A percentile compares a stretch with the other conserved stretches of the same genome.
These are phyloP conservation scores for Gloeopeniophorella convolvens DNA, from an alignment of 768 basidiomycete species.

Conservation along the genomic window DNA sequence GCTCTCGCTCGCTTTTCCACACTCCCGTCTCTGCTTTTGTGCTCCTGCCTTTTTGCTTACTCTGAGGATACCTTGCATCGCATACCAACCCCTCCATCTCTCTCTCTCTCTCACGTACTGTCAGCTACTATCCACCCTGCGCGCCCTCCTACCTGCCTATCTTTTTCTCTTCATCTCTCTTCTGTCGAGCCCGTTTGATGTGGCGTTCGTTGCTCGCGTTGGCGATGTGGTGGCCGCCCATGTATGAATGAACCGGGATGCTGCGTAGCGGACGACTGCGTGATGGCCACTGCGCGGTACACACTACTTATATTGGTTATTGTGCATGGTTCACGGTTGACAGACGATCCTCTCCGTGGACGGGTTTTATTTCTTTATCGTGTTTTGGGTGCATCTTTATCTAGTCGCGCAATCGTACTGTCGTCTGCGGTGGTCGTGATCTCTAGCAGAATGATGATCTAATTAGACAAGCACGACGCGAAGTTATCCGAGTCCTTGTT, in stretches of 20 bases:
- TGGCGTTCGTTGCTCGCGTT: no score
- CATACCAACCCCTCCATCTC: conserved; percentile 22
- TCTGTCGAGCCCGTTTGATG: not conserved
- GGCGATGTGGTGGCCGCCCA: no score
- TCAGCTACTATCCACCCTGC: conserved; percentile 2
- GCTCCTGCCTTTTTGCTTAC: not conserved
- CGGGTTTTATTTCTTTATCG: no score
- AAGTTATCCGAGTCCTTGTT: no score
- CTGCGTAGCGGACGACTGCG: conserved; percentile 6
- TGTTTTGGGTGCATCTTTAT: no score
- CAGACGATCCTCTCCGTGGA: no score
- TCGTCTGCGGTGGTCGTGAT: no score
- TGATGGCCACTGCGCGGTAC: not conserved
- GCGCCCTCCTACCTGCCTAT: not conserved
- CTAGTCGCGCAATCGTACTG: no score
- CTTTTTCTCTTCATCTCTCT: conserved; percentile 1
- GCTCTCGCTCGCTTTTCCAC: not conserved
- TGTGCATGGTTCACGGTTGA: no score
- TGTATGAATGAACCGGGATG: conserved; percentile 2
- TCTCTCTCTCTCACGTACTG: not conserved
- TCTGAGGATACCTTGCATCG: conserved; percentile 26
- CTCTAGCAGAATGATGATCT: no score
- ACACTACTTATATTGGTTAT: not conserved
- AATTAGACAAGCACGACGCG: no score
- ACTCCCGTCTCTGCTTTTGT: not conserved